Percentiles rank a stretch among this genome's conserved stretches.
phyloP scores from a whole-genome alignment of 2,329 filamentous ascomycete genomes.

The Lecanicillium sp. region DNA sequence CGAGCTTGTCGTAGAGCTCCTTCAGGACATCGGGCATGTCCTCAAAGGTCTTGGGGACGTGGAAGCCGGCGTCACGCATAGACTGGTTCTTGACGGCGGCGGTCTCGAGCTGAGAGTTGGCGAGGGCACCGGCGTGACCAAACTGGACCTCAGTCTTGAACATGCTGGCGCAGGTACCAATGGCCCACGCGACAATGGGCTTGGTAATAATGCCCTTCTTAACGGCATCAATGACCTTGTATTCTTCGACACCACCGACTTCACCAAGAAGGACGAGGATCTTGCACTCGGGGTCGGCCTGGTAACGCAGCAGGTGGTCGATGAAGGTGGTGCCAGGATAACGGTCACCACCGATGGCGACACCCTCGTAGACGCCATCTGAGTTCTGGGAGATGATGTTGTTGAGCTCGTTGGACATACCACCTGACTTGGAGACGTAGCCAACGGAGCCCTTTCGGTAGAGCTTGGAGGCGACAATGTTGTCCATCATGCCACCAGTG shows the following conservation, averaged over 20 bases:
- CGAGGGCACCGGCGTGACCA: constrained; percentile 95
- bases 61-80: constrained; percentile 91
- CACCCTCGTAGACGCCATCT: constrained; percentile 97
- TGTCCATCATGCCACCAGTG: constrained; percentile 99
- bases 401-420: constrained; percentile 99
- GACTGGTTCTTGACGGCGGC: constrained; percentile 93
- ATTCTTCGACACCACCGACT: constrained; percentile 98
- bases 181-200: constrained; percentile 98
- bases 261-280: constrained; percentile 93
- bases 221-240: constrained; percentile 97
- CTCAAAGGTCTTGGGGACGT: constrained; percentile 94
- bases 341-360: constrained; percentile 97
- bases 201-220: constrained; percentile 93
- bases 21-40: constrained; percentile 74
- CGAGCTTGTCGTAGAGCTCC: constrained; percentile 79
- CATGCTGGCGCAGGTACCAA: constrained; percentile 98
- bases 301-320: constrained; percentile 93
- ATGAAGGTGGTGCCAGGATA: constrained; percentile 99
- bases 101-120: constrained; percentile 98
- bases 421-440: constrained; percentile 99
- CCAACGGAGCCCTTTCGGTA: constrained; percentile 98
- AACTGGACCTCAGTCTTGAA: constrained; percentile 99
- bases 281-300: constrained; percentile 96
- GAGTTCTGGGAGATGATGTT: constrained; percentile 97
- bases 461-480: constrained; percentile 99